Evolutionary conservation across 2,329 filamentous ascomycete species (phyloP).

Genomic region (Dichotomopilus funicola): DNA sequence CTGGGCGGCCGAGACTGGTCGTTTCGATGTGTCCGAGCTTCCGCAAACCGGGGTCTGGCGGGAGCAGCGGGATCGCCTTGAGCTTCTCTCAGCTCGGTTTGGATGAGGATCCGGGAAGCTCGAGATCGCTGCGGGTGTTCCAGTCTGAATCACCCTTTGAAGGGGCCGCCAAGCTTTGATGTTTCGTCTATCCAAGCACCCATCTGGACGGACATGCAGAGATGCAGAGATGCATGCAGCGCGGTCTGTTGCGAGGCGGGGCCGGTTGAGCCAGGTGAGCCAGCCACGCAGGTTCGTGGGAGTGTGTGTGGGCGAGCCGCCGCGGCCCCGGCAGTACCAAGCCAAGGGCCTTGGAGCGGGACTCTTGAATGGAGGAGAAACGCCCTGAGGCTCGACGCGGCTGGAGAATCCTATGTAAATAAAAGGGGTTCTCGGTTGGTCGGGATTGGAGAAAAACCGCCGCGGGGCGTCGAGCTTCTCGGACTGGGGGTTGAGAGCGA

Average conservation of each 20-base stretch:
- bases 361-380: no score
- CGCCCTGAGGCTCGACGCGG: no score
- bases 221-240: not conserved
- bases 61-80: not conserved
- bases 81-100: not conserved
- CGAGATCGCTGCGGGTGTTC: not conserved
- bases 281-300: no score
- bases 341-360: no score
- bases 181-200: not conserved
- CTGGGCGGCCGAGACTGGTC: slow-evolving; percentile 5
- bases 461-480: no score
- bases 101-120: not conserved
- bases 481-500: no score
- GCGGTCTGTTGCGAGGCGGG: no score
- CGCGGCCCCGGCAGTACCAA: not conserved
- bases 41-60: not conserved
- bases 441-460: no score
- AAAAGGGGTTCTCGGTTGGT: no score
- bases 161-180: not conserved
- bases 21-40: slow-evolving; percentile 3
- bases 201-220: not conserved
- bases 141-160: not conserved
- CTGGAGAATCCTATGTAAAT: no score
- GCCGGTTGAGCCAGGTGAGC: no score
- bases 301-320: no score